Evolutionary conservation across 495 filamentous ascomycete genomes (phyloP), one percentile per base, ranked within the genome.

Genomic region (Delitschia confertaspora): DNA sequence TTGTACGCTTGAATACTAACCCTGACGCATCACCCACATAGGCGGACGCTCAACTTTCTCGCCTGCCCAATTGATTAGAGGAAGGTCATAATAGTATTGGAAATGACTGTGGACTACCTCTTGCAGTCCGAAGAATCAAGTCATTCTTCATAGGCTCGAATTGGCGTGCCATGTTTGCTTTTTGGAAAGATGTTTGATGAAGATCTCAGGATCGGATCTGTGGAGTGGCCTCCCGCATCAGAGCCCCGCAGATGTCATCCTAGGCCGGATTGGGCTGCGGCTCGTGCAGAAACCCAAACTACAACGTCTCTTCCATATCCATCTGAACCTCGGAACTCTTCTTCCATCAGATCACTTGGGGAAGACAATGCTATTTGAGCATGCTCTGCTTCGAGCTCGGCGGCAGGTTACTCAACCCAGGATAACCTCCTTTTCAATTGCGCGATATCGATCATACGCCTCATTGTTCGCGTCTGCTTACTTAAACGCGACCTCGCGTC

Each of bases 1-100:
- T 11, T n/a, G 34, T 4, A 41, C 4, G 10, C 11, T 4, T 21
- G 17, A 20, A 21, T 11, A 46, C 60, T 54, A 69, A 88, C 88
- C 88, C 78, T 95, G 91, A 65, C 91, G 83, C 91, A 98, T 96
- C 57, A 96, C 85, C 93, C 91, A 98, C 66, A 91, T 82, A 34
- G 91, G 91, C 41, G 93, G 79, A 40, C 89, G 78, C 59, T 94
- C 85, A 45, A 95, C 86, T 57, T 77, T 77, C 65, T 95, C 73
- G 57, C 88, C 89, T 95, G 61, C 52, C 52, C 53, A 62, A 58
- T 59, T 53, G 36, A 39, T 49, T 24, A 36, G 37, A 49, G 35
- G 14, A 26, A 45, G 39, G 37, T 35, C 6, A 24, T 31, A 9
- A 23, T 25, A 10, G 26, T n/a, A 14, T 8, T 21, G 21, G 6